Conservation (phyloP, 345 rosid species). For the Sisymbrium irio region DNA sequence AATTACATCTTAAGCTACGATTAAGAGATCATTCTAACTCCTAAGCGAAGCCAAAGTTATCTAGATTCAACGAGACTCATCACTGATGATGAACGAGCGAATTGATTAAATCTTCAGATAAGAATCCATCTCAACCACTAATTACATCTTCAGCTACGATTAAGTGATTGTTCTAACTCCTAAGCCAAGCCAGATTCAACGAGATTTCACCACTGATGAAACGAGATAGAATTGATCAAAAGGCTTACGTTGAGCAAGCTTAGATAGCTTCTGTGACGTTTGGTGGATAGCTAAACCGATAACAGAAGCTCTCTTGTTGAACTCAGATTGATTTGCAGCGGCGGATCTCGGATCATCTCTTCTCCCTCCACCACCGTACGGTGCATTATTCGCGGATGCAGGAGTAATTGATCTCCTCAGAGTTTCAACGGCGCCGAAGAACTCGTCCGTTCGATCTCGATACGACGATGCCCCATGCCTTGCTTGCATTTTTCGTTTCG, state of each 20-base stretch:
- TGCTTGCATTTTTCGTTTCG: conserved; percentile 26
- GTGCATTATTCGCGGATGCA: conserved; percentile 34
- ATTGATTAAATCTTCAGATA: too few relatives aligned
- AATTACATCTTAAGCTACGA: too few relatives aligned
- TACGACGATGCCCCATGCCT: conserved; percentile 54
- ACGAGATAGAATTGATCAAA: too few relatives aligned
- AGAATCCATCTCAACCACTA: too few relatives aligned
- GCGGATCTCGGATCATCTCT: conserved; percentile 49
- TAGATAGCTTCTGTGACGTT: conserved; percentile 76
- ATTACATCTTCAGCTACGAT: too few relatives aligned
- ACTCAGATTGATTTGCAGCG: conserved; percentile 59
- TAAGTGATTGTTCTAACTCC: too few relatives aligned
- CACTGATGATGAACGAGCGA: too few relatives aligned
- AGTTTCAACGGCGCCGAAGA: conserved; percentile 52
- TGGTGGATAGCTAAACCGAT: conserved; percentile 66
- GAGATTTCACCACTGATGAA: too few relatives aligned
- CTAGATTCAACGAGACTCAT: too few relatives aligned
- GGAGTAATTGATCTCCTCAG: conserved; percentile 47
- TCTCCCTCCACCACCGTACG: conserved; percentile 27
- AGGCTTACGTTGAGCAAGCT: conserved; percentile 71
- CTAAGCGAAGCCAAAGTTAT: too few relatives aligned
- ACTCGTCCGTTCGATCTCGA: conserved; percentile 76
- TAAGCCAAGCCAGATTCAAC: too few relatives aligned
- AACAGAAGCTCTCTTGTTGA: conserved; percentile 57
- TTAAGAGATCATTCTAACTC: too few relatives aligned